Base-by-base conservation (phyloP, 1,284 basidiomycete genomes). In the Golubevia sp. region DNA sequence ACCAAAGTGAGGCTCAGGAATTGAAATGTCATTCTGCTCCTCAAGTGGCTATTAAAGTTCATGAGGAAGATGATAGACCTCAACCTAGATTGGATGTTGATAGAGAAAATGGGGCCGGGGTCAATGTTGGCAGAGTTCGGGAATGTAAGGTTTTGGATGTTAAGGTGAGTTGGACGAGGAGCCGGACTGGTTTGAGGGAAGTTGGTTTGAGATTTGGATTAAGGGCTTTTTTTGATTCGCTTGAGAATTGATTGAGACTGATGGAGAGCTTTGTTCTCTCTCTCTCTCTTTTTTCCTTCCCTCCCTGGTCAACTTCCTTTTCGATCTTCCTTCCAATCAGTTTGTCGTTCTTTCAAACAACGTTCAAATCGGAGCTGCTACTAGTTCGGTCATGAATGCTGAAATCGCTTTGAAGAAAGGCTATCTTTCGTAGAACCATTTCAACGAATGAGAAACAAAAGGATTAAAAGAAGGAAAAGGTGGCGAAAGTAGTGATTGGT, bases 301-400 rank as follows among this genome's bases (percentile, higher is more conserved):
- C 24, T 15, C 24, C 8, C n/a, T 15, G 24, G 4, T 13, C 20
- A 13, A 24, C 26, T 53, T 18, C 26, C 2, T 56, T 55, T 51
- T 11, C 49, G 25, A 27, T 27, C 34, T 23, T 26, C 55, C 34
- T 51, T 55, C 26, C 38, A 21, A 21, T 20, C 59, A 88, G 87
- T 97, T 99, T 84, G 92, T 98, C 49, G 92, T 94, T 53, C 87
- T 99, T 63, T 89, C 91, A 67, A 97, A 98, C 85, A 99, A 99
- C 80, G 95, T 98, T 67, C 91, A 91, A 75, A 92, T 99, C 71
- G 96, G 97, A 5, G 96, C 96, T 8, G 96, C 97, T 56, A 99
- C 97, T 53, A 94, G 92, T 76, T 94, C 92, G 66, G 93, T 99
- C 83, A 96, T 99, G 84, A 99, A 99, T 84, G 97, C 96, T 2